These are phyloP conservation scores for Fusarium sacchari DNA, from an alignment of 2,329 filamentous ascomycete species.

Conservation along the genomic window DNA sequence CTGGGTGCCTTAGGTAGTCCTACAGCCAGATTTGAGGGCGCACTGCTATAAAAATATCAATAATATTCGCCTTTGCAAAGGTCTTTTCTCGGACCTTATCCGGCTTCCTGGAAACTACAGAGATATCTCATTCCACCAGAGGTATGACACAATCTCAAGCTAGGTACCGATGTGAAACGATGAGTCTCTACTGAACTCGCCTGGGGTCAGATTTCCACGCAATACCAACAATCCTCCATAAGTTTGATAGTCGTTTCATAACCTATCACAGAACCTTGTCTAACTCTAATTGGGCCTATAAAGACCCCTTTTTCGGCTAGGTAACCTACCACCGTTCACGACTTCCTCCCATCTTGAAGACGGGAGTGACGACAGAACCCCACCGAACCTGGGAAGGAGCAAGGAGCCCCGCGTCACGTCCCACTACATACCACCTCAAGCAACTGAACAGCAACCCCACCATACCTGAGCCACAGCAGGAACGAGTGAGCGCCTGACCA, in stretches of 20 bases:
- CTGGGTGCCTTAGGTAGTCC: background rate
- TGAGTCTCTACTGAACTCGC: background rate
- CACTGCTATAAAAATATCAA: background rate
- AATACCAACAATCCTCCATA: background rate
- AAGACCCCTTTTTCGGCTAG: slow-evolving; percentile 12
- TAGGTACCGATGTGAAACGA: background rate
- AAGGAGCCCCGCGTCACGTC: slow-evolving; percentile 31
- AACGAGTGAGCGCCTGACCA: slow-evolving; percentile 29
- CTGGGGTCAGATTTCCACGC: background rate
- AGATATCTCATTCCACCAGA: background rate
- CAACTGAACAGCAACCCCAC: slow-evolving; percentile 20
- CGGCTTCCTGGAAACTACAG: background rate
- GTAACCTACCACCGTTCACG: background rate
- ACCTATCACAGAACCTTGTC: slow-evolving; percentile 20
- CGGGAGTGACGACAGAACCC: slow-evolving; percentile 30
- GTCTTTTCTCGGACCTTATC: background rate
- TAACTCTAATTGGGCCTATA: slow-evolving; percentile 10
- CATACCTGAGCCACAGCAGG: slow-evolving; percentile 8
- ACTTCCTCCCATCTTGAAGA: background rate
- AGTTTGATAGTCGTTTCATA: slow-evolving; percentile 17
- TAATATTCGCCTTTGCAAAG: background rate
- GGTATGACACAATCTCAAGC: background rate
- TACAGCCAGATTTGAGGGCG: background rate
- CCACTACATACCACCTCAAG: slow-evolving; percentile 21
- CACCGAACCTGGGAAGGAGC: slow-evolving; percentile 28